Evolutionary conservation across 2,329 filamentous ascomycete species (phyloP).

Genomic region (Paraphaeosphaeria minitans): DNA sequence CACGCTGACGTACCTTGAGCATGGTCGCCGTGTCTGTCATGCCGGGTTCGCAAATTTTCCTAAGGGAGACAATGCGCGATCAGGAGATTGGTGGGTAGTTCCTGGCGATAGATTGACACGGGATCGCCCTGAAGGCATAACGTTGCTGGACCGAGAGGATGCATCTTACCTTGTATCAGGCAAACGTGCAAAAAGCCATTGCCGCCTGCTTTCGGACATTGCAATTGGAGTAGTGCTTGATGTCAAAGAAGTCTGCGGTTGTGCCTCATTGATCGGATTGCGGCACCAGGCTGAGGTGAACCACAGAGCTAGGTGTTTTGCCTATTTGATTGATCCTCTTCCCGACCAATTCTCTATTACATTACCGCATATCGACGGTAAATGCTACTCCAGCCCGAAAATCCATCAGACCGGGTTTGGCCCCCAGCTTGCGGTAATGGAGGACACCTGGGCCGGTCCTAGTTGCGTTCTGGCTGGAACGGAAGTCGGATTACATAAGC

Average conservation of each 20-base stretch:
- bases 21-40: neutral
- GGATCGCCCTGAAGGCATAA: neutral
- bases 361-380: neutral
- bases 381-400: neutral
- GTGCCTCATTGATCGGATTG: constrained; percentile 5
- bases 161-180: neutral
- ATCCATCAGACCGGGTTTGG: neutral
- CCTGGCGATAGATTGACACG: neutral
- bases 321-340: neutral
- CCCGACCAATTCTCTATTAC: neutral
- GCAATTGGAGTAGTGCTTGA: neutral
- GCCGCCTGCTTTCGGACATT: neutral
- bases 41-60: neutral
- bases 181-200: neutral
- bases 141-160: neutral
- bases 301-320: neutral
- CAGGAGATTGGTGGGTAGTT: neutral
- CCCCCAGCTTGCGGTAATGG: neutral
- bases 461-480: too few relatives aligned
- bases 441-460: neutral
- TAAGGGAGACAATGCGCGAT: neutral
- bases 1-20: neutral
- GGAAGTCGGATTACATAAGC: too few relatives aligned
- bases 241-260: neutral
- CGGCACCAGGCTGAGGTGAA: neutral